Evolutionary conservation across 208 protist genomes (phyloP), one percentile per base, ranked within the genome.

Genomic region (Acanthamoeba rhysodes): DNA sequence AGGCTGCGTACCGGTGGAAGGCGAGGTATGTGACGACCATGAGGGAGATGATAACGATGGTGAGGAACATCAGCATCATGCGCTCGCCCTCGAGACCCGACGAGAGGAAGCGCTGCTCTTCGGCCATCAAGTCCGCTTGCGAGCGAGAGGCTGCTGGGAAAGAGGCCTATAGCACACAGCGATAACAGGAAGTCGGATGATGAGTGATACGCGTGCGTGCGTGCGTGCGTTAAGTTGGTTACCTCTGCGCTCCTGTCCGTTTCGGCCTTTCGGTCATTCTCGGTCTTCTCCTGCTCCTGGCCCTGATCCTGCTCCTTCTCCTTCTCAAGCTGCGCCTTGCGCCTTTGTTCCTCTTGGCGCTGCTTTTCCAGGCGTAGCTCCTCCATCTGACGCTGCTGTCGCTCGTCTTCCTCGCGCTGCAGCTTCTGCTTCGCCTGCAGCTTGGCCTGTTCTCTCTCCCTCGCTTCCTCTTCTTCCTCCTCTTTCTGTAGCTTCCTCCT

Each of bases 1-100:
- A 41, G 74, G 20, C 12, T 2, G n/a, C 72, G 72, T 48, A 84
- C 74, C 74, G 29, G 45, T 84, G 74, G 74, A 84, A 84, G 12
- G 37, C 41, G 20, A 84, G 74, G 45, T 84, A 84, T 4, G 41
- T 37, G 24, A 53, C 12, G 74, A 84, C n/a, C 74, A 84, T 84
- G 74, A 84, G 74, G 8, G 74, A 84, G 74, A 84, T 55, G 34
- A 84, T 29, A 27, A 84, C 22, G 45, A 84, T 84, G 24, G 41
- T 84, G 74, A 84, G 34, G 74, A 84, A 84, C 74, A 84, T 84
- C 74, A 84, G 22, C 74, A 84, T 84, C 74, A 84, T n/a, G 2
- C 74, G 74, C 32, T 84, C 74, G 74, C 41, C 74, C 74, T 84
- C 74, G 9, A 84, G 74, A n/a, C 74, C 74, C 24, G 74, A n/a